Conservation (phyloP, 179 eudicot genomes). For the Silene coronaria region DNA sequence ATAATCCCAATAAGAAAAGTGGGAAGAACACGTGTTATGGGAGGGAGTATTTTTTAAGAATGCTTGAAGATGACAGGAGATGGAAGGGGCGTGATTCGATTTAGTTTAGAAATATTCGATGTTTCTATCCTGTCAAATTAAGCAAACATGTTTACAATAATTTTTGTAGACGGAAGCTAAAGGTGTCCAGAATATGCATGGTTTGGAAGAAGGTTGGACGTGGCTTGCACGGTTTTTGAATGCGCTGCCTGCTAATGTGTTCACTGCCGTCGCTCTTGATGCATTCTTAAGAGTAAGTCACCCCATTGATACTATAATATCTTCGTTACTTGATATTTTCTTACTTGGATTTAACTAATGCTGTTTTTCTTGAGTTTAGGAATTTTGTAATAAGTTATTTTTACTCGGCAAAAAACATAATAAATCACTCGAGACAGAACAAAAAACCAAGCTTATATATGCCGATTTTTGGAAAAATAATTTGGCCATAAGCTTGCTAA, state of each 20-base stretch:
- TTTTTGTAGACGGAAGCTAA: constrained; percentile 62
- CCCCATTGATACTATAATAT: neutral
- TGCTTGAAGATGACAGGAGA: neutral
- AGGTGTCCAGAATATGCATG: constrained; percentile 54
- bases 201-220: constrained; percentile 80
- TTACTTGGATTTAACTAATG: neutral
- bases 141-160: neutral
- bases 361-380: no score
- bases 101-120: neutral
- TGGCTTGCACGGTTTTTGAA: constrained; percentile 91
- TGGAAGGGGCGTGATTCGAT: neutral
- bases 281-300: constrained; percentile 72
- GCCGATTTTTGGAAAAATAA: neutral
- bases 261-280: constrained; percentile 65
- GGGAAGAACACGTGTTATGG: neutral
- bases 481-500: neutral
- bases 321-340: no score
- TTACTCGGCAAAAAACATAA: neutral
- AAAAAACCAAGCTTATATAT: neutral
- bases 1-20: neutral
- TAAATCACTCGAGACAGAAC: neutral
- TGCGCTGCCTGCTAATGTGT: constrained; percentile 56
- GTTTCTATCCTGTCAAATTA: neutral
- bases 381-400: neutral
- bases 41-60: neutral